These are phyloP conservation scores for Typha latifolia DNA, from an alignment of 176 grass and related monocot species.

Conservation along the genomic window DNA sequence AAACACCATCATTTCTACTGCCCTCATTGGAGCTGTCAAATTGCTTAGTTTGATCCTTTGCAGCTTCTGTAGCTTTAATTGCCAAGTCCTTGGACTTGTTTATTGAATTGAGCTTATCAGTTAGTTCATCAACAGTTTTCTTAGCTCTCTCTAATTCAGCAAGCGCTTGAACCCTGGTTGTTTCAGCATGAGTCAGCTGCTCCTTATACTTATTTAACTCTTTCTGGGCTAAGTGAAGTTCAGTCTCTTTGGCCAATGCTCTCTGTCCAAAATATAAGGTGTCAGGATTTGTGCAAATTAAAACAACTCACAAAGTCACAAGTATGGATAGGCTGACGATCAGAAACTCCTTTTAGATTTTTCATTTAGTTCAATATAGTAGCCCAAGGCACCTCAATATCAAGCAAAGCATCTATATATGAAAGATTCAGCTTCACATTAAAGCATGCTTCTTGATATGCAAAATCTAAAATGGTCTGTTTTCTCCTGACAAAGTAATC, in stretches of 20 bases:
- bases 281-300: slow-evolving; percentile 12
- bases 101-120: slow-evolving; percentile 46
- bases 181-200: slow-evolving; percentile 70
- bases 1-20: slow-evolving; percentile 45
- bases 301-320: neutral
- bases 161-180: slow-evolving; percentile 65
- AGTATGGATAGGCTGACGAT: neutral
- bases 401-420: too few species aligned
- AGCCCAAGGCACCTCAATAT: too few species aligned
- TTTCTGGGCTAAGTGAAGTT: slow-evolving; percentile 78
- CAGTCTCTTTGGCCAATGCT: slow-evolving; percentile 73
- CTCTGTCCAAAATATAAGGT: slow-evolving; percentile 32
- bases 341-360: too few species aligned
- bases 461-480: too few species aligned
- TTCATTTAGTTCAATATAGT: too few species aligned
- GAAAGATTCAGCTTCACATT: too few species aligned
- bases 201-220: slow-evolving; percentile 95
- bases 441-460: too few species aligned
- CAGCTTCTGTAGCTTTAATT: slow-evolving; percentile 61
- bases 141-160: slow-evolving; percentile 81
- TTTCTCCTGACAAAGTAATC: too few species aligned
- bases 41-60: slow-evolving; percentile 59
- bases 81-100: slow-evolving; percentile 84
- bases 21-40: slow-evolving; percentile 41
- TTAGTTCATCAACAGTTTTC: slow-evolving; percentile 66